Evolutionary conservation across 108 stramenopile species (phyloP).

Genomic region (Nannochloropsis salina): DNA sequence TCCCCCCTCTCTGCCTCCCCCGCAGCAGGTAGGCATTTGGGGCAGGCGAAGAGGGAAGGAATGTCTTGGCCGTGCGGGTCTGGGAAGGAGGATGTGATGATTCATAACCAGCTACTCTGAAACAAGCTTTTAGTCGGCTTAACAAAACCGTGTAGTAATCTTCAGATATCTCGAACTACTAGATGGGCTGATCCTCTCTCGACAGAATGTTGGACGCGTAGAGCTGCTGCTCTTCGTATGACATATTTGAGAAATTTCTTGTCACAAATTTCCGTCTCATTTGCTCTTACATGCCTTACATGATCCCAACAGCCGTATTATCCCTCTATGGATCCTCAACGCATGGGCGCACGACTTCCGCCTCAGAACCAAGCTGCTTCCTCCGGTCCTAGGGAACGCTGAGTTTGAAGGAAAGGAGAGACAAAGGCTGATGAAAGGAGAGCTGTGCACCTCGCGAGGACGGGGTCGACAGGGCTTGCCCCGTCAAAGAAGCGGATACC

Average conservation of each 20-base stretch:
- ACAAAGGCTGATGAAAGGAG: too few species aligned
- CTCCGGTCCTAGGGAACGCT: too few species aligned
- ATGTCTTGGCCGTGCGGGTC: background rate
- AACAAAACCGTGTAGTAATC: conserved; percentile 8
- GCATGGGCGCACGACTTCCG: conserved; percentile 3
- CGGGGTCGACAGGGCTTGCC: too few species aligned
- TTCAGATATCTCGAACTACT: conserved; percentile 13
- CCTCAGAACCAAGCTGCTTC: background rate
- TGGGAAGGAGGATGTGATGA: background rate
- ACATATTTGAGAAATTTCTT: too few species aligned
- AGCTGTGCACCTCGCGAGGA: too few species aligned
- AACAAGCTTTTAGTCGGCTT: conserved; percentile 15
- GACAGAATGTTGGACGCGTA: too few species aligned
- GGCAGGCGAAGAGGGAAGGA: background rate
- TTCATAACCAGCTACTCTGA: conserved; percentile 20
- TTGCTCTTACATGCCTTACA: background rate
- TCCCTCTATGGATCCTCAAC: background rate
- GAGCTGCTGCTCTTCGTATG: too few species aligned
- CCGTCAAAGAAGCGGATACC: too few species aligned
- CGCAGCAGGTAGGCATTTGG: background rate
- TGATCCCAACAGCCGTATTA: background rate
- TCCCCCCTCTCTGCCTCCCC: background rate
- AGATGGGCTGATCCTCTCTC: conserved; percentile 19
- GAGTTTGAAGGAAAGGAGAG: too few species aligned
- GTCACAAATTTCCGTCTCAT: background rate